Conservation (phyloP, 228 moss, liverwort and hornwort species). For the Sphagnum magellanicum region DNA sequence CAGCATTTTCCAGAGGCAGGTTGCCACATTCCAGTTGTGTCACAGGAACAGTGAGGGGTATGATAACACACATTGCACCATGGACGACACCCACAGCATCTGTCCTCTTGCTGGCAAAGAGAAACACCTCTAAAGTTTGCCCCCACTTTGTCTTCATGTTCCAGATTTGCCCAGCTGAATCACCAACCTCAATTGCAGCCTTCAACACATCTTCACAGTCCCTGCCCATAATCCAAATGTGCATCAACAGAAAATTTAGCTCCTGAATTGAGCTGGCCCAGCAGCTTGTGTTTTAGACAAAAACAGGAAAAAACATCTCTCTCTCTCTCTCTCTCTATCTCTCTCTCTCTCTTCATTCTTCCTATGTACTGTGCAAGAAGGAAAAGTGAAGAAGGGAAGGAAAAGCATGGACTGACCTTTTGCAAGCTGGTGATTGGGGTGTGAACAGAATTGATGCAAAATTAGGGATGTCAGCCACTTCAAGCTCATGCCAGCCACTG, state of each 20-base stretch:
- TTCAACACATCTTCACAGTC: conserved; percentile 32
- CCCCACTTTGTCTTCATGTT: conserved; percentile 46
- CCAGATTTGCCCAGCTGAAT: conserved; percentile 28
- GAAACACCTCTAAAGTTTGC: conserved; percentile 20
- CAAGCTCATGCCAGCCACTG: conserved; percentile 39
- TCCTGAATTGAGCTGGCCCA: too few species aligned
- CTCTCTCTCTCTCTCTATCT: too few species aligned
- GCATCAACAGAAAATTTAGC: too few species aligned
- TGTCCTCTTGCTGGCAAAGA: conserved; percentile 34
- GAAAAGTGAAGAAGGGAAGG: too few species aligned
- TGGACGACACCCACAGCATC: conserved; percentile 19
- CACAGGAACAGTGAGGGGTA: conserved; percentile 18
- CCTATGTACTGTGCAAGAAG: too few species aligned
- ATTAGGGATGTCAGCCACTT: conserved; percentile 27
- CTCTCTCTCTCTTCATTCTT: too few species aligned
- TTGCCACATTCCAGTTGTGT: conserved; percentile 19
- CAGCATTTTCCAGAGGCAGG: conserved; percentile 25
- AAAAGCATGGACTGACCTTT: too few species aligned
- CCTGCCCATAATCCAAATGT: conserved; percentile 7
- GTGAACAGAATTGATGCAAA: conserved; percentile 25
- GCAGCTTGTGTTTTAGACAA: too few species aligned
- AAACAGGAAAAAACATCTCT: too few species aligned
- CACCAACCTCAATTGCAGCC: conserved; percentile 32
- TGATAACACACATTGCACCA: conserved; percentile 37
- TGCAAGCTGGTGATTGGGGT: conserved; percentile 5